Base-by-base conservation (phyloP, 305 asterid species). In the Fraxinus velutina region DNA sequence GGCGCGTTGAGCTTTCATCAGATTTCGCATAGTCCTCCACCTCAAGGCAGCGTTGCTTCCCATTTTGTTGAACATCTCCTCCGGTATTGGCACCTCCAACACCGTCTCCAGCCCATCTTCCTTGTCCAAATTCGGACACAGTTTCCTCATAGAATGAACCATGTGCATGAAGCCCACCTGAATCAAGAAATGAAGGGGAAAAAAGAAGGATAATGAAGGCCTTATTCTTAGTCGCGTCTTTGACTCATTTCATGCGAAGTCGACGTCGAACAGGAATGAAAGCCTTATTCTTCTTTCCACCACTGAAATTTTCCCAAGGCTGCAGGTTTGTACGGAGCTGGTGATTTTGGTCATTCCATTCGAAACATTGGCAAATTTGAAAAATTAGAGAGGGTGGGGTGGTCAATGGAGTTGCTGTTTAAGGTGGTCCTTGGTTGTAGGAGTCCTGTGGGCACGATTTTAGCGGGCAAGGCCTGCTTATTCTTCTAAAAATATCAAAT, bases 41-140 rank as follows among this genome's bases (percentile, higher is more conserved):
- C 97, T 87, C 44, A 88, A 80, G 36, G 89, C 91, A 80, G 92
- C 92, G 79, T 89, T 92, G 83, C 83, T 89, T 6, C 97, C 97
- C 99, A 93, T 94, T 39, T 91, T 88, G 19, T 86, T 84, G 82
- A 92, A 94, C 95, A 93, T 92, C 75, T 95, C 98, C 85, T 95
- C 99, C 17, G 98, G 98, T 5, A 95, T 88, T 5, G 97, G 97
- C 42, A 94, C 97, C 90, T 95, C 99, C 33, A 94, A 85, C 70
- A 94, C 97, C 36, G 96, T 96, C 89, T 96, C 98, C 74, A 94
- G 77, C 6, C 94, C 98, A 50, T 92, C 97, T 82, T 93, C 95
- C 75, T 86, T 86, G 81, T 95, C 97, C 77, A 90, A 82, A 88
- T 95, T 95, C 2, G 97, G 98, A 77, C 99, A 93, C 2, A 92